Conservation (phyloP, 2,329 filamentous ascomycete genomes). For the Coleophoma eucalyptorum region DNA sequence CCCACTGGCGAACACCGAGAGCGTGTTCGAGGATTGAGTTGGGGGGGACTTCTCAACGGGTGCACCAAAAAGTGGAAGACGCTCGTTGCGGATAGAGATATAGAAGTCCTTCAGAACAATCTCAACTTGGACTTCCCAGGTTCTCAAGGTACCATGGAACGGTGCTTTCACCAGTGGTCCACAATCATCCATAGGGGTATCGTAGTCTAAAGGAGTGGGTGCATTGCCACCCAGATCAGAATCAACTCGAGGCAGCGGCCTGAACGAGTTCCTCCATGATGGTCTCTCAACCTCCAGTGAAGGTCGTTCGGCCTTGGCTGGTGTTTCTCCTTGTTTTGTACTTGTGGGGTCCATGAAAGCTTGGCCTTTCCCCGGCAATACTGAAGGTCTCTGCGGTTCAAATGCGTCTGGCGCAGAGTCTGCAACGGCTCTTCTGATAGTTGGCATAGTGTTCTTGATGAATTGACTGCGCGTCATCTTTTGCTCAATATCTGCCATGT, state of each 20-base stretch:
- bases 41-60: conserved; percentile 39
- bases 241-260: conserved; percentile 20
- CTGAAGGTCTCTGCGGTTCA: conserved; percentile 45
- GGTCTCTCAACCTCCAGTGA: conserved; percentile 28
- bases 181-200: conserved; percentile 46
- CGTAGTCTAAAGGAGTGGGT: conserved; percentile 29
- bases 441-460: conserved; percentile 92
- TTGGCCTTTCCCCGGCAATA: conserved; percentile 38
- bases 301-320: conserved; percentile 14
- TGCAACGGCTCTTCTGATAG: conserved; percentile 71
- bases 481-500: conserved; percentile 89
- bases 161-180: conserved; percentile 75
- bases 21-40: conserved; percentile 49
- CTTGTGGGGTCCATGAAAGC: conserved; percentile 20
- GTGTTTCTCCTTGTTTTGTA: conserved; percentile 4
- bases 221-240: conserved; percentile 33
- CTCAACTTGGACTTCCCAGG: conserved; percentile 89
- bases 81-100: conserved; percentile 79
- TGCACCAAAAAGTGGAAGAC: conserved; percentile 80
- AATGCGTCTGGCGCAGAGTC: conserved; percentile 70
- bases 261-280: conserved; percentile 27
- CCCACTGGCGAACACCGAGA: conserved; percentile 64
- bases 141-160: conserved; percentile 70
- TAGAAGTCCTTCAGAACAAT: conserved; percentile 91
- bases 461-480: conserved; percentile 97